Conservation (phyloP, 306 rosid genomes). For the Styphnolobium japonicum region DNA sequence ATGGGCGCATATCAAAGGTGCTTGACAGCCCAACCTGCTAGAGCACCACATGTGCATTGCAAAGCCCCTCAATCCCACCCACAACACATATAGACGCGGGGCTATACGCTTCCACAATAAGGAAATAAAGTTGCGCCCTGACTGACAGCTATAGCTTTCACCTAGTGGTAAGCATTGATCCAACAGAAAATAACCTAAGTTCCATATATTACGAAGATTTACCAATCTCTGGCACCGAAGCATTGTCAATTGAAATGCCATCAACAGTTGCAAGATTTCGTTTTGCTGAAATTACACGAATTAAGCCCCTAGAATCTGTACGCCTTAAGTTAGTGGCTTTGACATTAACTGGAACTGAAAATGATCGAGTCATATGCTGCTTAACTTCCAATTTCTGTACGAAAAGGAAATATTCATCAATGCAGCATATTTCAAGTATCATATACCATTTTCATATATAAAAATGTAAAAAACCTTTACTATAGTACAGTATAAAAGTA, state of each 20-base stretch:
- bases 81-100: no score
- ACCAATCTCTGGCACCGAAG: conserved; percentile 54
- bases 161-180: no score
- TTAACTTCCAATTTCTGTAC: conserved; percentile 50
- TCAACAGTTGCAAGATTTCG: conserved; percentile 38
- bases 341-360: conserved; percentile 71
- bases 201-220: conserved; percentile 14
- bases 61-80: no score
- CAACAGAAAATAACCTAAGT: not conserved
- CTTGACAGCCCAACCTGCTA: no score
- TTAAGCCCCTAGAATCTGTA: conserved; percentile 57
- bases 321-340: conserved; percentile 49
- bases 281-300: conserved; percentile 74
- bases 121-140: no score
- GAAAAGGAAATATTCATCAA: conserved; percentile 26
- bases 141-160: no score
- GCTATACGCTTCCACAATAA: no score
- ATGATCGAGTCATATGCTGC: conserved; percentile 68
- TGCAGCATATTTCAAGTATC: not conserved
- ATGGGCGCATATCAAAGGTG: no score
- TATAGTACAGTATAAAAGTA: not conserved
- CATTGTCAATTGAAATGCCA: conserved; percentile 35
- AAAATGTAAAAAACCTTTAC: not conserved
- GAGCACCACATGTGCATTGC: no score
- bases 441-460: not conserved